Percentiles rank a stretch among this genome's conserved stretches.
These are phyloP conservation scores for Sclerotinia trifoliorum DNA, from an alignment of 2,329 filamentous ascomycete genomes.

Conservation along the genomic window DNA sequence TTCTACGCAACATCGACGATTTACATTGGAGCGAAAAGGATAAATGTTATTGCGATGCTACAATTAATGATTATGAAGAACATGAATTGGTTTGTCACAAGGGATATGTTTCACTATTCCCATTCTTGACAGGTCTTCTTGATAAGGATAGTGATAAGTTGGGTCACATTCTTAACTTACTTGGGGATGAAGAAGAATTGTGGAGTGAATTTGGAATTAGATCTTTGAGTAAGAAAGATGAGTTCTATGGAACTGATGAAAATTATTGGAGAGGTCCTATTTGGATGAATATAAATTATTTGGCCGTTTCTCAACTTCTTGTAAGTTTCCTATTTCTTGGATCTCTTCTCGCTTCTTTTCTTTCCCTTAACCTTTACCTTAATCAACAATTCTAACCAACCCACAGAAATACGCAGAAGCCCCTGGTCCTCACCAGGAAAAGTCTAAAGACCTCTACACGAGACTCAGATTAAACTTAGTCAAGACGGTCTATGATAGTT, in stretches of 20 bases:
- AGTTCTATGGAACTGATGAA: conserved; percentile 84
- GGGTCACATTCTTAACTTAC: conserved; percentile 71
- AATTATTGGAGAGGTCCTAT: conserved; percentile 97
- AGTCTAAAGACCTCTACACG: conserved; percentile 72
- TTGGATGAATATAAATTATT: conserved; percentile 96
- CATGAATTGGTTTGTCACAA: conserved; percentile 89
- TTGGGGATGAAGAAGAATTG: conserved; percentile 79
- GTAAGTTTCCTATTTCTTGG: conserved; percentile 52
- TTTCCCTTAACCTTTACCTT: not conserved
- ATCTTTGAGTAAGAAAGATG: conserved; percentile 79
- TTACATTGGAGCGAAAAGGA: conserved; percentile 85
- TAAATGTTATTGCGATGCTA: conserved; percentile 89
- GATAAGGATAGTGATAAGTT: conserved; percentile 71
- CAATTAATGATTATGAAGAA: conserved; percentile 93
- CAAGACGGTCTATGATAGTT: conserved; percentile 81
- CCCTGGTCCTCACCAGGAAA: conserved; percentile 63
- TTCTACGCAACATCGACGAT: conserved; percentile 83
- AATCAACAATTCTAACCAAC: conserved; percentile 19
- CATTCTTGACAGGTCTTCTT: conserved; percentile 82
- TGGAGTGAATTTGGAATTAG: conserved; percentile 88
- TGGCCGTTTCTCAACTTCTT: conserved; percentile 74
- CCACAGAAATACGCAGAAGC: conserved; percentile 56
- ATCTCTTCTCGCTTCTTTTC: not conserved
- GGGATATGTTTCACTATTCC: conserved; percentile 91
- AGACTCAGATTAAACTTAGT: conserved; percentile 80